A percentile compares a stretch with the other conserved stretches of the same genome.
phyloP scores from a whole-genome alignment of 768 basidiomycete genomes.

The Piloderma croceum region DNA sequence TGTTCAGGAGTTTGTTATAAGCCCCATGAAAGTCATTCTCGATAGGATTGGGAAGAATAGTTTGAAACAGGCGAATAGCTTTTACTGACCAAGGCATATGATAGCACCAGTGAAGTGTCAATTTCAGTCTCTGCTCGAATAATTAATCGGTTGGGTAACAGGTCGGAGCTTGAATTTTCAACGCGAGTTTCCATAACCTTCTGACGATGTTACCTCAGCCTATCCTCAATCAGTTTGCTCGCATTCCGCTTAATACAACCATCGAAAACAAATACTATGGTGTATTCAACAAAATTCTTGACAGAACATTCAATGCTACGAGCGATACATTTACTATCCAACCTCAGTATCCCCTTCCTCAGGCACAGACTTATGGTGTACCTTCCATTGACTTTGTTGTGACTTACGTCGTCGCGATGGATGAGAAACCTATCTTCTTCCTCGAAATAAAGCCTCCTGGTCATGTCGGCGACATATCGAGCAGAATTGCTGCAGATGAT shows the following conservation, averaged over 20 bases:
- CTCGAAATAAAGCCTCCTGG: constrained; percentile 9
- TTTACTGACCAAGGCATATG: too few relatives aligned
- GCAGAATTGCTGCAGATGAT: constrained; percentile 7
- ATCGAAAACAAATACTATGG: constrained; percentile 10
- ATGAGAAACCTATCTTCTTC: constrained; percentile 11
- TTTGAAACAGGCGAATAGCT: too few relatives aligned
- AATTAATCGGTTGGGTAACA: too few relatives aligned
- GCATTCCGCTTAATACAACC: constrained; percentile 7
- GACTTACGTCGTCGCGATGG: constrained; percentile 8
- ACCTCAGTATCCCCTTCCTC: constrained; percentile 10
- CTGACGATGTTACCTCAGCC: constrained; percentile 8
- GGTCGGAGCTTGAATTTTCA: too few relatives aligned
- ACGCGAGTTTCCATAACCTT: too few relatives aligned
- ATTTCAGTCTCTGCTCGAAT: too few relatives aligned
- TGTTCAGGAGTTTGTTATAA: constrained; percentile 34
- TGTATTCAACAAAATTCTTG: constrained; percentile 6
- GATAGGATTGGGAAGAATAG: too few relatives aligned
- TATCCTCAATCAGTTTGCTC: constrained; percentile 8
- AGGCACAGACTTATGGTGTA: constrained; percentile 7
- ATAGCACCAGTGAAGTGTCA: too few relatives aligned
- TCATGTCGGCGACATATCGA: constrained; percentile 8
- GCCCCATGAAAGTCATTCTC: constrained; percentile 20
- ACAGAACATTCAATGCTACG: too few relatives aligned
- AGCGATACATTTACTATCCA: constrained; percentile 15
- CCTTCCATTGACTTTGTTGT: constrained; percentile 7